These are phyloP conservation scores for Termitomyces bulborhizus DNA, from an alignment of 768 basidiomycete genomes.

Conservation along the genomic window DNA sequence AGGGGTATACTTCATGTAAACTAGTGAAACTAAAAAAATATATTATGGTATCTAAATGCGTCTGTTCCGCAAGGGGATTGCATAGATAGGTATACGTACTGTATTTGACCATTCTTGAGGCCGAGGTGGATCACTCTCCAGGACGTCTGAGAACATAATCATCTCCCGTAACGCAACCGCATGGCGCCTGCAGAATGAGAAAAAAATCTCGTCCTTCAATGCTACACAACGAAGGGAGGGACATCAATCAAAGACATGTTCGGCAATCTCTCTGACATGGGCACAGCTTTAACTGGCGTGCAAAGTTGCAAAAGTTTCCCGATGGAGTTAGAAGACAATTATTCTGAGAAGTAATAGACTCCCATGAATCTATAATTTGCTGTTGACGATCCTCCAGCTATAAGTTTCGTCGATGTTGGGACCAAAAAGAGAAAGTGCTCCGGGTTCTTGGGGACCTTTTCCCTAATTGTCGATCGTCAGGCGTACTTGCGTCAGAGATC, in stretches of 20 bases:
- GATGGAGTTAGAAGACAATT: neutral
- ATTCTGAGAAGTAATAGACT: no score
- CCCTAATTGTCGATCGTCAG: conserved; percentile 7
- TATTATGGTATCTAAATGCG: neutral
- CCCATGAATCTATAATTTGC: no score
- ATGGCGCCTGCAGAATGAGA: conserved; percentile 5
- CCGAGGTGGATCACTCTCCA: neutral
- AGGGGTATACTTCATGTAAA: neutral
- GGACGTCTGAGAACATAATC: neutral
- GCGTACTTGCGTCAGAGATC: conserved; percentile 8
- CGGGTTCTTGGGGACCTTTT: neutral
- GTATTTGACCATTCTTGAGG: neutral
- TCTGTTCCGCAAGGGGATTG: neutral
- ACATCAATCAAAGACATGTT: conserved; percentile 7
- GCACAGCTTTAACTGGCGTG: neutral
- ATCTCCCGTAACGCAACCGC: neutral
- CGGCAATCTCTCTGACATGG: neutral
- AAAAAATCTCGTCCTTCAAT: neutral
- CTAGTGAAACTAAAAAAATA: neutral
- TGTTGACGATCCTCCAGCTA: conserved; percentile 6
- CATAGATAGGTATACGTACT: neutral
- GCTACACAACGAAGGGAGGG: conserved; percentile 8
- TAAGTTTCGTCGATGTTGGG: conserved; percentile 7
- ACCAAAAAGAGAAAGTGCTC: conserved; percentile 9
- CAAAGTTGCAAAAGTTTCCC: conserved; percentile 1